Conservation (phyloP, 177 flowering plant genomes). For the Vitis hybrid region DNA sequence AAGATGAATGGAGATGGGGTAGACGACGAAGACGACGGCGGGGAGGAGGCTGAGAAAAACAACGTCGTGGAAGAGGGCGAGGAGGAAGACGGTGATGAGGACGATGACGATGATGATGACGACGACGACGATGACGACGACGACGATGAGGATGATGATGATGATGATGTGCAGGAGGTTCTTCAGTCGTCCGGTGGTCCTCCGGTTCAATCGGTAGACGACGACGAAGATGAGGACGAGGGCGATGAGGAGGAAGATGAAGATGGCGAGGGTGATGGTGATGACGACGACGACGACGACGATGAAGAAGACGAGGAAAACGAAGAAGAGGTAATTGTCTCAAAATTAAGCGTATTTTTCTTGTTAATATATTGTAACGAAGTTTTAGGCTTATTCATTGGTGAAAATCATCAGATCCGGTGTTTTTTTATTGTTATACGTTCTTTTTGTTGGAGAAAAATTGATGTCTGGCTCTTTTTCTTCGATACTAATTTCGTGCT, state of each 20-base stretch:
- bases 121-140: constrained; percentile 30
- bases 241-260: constrained; percentile 37
- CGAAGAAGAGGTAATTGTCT: constrained; percentile 25
- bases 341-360: background rate
- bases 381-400: background rate
- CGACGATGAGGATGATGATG: constrained; percentile 29
- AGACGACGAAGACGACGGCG: constrained; percentile 13
- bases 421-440: background rate
- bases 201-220: constrained; percentile 31
- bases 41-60: constrained; percentile 7
- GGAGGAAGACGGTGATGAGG: constrained; percentile 25
- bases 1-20: constrained; percentile 22
- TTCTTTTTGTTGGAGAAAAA: background rate
- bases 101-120: constrained; percentile 26
- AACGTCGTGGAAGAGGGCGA: constrained; percentile 20
- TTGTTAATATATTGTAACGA: background rate
- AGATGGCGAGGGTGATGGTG: constrained; percentile 39
- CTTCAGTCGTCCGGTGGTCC: constrained; percentile 39
- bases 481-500: too few species aligned
- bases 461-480: background rate
- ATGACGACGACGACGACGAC: constrained; percentile 42
- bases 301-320: constrained; percentile 41
- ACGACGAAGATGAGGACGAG: constrained; percentile 39
- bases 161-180: constrained; percentile 38
- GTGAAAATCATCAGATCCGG: constrained; percentile 5